Conservation (phyloP, 2,329 filamentous ascomycete genomes). For the Epicoccum nigrum region DNA sequence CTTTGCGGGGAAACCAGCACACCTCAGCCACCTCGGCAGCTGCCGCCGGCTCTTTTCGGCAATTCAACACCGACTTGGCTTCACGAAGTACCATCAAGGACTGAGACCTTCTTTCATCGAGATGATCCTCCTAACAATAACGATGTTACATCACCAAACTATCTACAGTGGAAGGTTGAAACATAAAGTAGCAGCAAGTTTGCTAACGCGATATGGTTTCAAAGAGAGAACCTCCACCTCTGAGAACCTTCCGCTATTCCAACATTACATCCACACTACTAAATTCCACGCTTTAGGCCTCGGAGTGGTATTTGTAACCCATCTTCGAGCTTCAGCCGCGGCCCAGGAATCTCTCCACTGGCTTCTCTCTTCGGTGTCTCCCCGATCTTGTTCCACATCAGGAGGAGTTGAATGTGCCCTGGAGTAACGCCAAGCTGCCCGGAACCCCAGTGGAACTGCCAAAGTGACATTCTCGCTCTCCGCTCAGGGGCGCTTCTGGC, state of each 20-base stretch:
- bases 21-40: slow-evolving; percentile 9
- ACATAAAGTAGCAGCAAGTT: too few species aligned
- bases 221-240: too few species aligned
- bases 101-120: too few species aligned
- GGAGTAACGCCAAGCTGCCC: slow-evolving; percentile 43
- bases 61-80: not conserved
- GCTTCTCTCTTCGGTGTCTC: slow-evolving; percentile 27
- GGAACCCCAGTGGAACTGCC: slow-evolving; percentile 44
- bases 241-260: too few species aligned
- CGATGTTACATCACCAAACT: too few species aligned
- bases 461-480: slow-evolving; percentile 30
- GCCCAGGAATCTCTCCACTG: slow-evolving; percentile 20
- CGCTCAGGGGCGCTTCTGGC: slow-evolving; percentile 30
- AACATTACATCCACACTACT: too few species aligned
- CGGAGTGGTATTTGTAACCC: slow-evolving; percentile 30
- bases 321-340: slow-evolving; percentile 25
- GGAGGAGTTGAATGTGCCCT: slow-evolving; percentile 37
- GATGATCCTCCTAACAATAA: too few species aligned
- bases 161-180: too few species aligned
- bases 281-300: slow-evolving; percentile 17
- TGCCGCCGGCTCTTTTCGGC: slow-evolving; percentile 8
- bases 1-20: slow-evolving; percentile 15
- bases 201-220: too few species aligned
- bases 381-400: slow-evolving; percentile 40
- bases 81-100: too few species aligned